A percentile compares a stretch with the other conserved stretches of the same genome.
These are phyloP conservation scores for Chaetoceros tenuissimus DNA, from an alignment of 108 stramenopile species.

Conservation along the genomic window DNA sequence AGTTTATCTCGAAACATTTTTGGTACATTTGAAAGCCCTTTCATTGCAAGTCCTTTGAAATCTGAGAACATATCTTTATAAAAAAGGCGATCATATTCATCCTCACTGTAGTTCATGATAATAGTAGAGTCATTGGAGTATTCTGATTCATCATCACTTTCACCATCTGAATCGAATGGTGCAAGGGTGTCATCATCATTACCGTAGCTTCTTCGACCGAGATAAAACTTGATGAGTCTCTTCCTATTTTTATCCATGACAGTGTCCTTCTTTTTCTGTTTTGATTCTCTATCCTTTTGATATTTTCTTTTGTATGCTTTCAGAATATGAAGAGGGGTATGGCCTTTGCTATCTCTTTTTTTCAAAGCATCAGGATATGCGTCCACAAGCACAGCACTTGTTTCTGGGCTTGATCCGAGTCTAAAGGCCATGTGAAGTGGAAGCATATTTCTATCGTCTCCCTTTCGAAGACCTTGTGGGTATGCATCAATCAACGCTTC, in stretches of 20 bases:
- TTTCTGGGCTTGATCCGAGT: slow-evolving; percentile 16
- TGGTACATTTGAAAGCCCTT: not conserved
- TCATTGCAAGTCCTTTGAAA: not conserved
- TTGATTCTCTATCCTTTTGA: not conserved
- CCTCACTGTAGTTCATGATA: not conserved
- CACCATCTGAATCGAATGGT: not conserved
- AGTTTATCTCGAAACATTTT: not conserved
- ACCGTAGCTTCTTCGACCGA: not conserved
- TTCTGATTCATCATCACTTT: not conserved
- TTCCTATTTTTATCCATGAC: not conserved
- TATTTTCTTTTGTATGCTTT: not conserved
- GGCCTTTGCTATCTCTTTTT: slow-evolving; percentile 28
- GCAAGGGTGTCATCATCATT: not conserved
- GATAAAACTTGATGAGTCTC: not conserved
- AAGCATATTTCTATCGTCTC: slow-evolving; percentile 43
- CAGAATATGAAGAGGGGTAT: slow-evolving; percentile 35
- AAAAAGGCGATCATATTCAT: not conserved
- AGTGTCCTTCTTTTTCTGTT: not conserved
- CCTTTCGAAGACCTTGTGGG: slow-evolving; percentile 32
- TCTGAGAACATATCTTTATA: not conserved
- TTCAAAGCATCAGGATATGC: slow-evolving; percentile 32
- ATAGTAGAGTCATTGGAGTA: not conserved
- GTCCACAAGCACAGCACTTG: slow-evolving; percentile 33
- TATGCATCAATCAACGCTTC: slow-evolving; percentile 25
- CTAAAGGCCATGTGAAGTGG: slow-evolving; percentile 46